Conservation (phyloP, 2,329 filamentous ascomycete genomes). For the Hymenoscyphus occultus region DNA sequence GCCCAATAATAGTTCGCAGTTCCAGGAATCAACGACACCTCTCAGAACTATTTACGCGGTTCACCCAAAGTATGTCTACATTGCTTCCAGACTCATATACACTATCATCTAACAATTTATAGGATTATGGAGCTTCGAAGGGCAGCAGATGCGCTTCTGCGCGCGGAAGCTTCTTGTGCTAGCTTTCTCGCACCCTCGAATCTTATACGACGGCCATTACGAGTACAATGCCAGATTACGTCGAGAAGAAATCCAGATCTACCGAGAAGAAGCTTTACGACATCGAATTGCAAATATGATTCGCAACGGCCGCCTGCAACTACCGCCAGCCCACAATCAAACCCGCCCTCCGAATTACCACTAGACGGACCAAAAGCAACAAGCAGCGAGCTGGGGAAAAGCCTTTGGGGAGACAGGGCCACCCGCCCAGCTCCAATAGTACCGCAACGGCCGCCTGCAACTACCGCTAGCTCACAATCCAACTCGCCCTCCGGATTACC, state of each 20-base stretch:
- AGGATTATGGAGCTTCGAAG: conserved; percentile 38
- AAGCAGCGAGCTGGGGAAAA: not conserved
- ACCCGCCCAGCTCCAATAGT: not conserved
- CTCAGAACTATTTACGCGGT: conserved; percentile 9
- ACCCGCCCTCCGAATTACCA: not conserved
- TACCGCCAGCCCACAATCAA: conserved; percentile 1
- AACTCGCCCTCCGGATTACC: not conserved
- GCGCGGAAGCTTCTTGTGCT: conserved; percentile 29
- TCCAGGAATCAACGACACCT: conserved; percentile 25
- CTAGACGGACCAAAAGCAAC: not conserved
- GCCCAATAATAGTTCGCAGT: not conserved
- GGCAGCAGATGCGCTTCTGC: conserved; percentile 33
- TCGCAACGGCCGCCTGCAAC: conserved; percentile 6
- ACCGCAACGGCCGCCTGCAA: no score
- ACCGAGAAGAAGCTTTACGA: conserved; percentile 15
- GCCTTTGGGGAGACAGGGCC: conserved; percentile 6
- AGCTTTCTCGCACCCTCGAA: conserved; percentile 31
- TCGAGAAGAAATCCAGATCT: conserved; percentile 14
- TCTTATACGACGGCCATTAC: conserved; percentile 22
- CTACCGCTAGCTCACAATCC: no score
- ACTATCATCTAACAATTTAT: conserved; percentile 14
- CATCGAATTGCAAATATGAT: conserved; percentile 14
- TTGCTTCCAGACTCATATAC: conserved; percentile 14
- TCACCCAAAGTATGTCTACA: conserved; percentile 23
- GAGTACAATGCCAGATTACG: conserved; percentile 16